Conservation (phyloP, 169 alveolate species). For the Toxoplasma gondii region DNA sequence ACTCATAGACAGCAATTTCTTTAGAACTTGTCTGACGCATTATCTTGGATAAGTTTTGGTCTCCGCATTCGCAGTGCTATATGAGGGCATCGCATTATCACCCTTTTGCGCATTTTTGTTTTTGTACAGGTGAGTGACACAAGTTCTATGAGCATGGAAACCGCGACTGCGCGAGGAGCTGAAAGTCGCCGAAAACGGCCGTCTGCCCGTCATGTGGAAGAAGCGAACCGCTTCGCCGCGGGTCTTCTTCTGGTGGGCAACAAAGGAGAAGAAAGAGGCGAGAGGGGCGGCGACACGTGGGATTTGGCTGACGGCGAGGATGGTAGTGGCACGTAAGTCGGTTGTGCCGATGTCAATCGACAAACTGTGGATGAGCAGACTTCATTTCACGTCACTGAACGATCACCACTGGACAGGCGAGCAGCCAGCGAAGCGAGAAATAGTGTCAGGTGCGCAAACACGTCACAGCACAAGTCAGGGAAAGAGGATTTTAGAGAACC, state of each 20-base stretch:
- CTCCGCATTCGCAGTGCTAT: too few species aligned
- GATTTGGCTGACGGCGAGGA: slow-evolving; percentile 31
- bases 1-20: too few species aligned
- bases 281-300: slow-evolving; percentile 20
- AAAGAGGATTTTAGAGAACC: too few species aligned
- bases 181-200: neutral
- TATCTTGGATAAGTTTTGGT: too few species aligned
- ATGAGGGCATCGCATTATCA: too few species aligned
- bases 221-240: slow-evolving; percentile 36
- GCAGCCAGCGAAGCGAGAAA: too few species aligned
- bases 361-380: too few species aligned
- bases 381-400: too few species aligned
- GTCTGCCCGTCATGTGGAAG: slow-evolving; percentile 35
- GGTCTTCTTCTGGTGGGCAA: slow-evolving; percentile 20
- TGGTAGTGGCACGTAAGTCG: slow-evolving; percentile 14
- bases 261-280: neutral
- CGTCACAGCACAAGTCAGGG: too few species aligned
- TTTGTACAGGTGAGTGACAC: neutral
- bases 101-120: neutral
- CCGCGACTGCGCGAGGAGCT: neutral
- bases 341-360: neutral
- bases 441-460: too few species aligned
- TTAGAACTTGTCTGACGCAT: too few species aligned
- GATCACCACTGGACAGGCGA: too few species aligned
- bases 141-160: neutral